Base-by-base conservation (phyloP, 495 filamentous ascomycete species). In the Lophium mytilinum region DNA sequence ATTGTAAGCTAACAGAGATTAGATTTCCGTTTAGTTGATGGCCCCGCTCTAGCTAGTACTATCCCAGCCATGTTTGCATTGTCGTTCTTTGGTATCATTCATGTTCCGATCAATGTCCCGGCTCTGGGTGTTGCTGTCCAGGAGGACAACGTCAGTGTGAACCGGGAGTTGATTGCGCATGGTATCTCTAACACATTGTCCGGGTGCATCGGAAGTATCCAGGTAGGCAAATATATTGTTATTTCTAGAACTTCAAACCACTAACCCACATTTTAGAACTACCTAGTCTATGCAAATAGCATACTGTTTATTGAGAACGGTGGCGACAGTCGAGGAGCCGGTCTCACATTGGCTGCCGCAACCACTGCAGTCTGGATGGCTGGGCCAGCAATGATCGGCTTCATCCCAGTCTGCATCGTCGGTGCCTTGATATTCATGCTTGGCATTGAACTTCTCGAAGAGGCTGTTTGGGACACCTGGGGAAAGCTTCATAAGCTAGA, bases 91-190 rank as follows among this genome's bases (percentile, higher is more conserved):
- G 92, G 92, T 41, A 83, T 98, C 43, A 80, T 98, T 11, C 94
- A 98, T 68, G 93, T 97, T 8, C 94, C 93, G 0, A 98, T 98
- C 71, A 97, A 98, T 69, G 89, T 97, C 15, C 93, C 93, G 6
- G 90, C 93, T 3, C 69, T 98, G 15, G 93, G 87, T 1, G 85
- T 95, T 40, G 89, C 88, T 6, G 88, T 85, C 5, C 88, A 89
- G 48, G 90, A 95, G 68, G 93, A 98, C 66, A 85, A 96, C 66
- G 75, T 95, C 19, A 82, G 93, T 68, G 82, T 97, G 37, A 86
- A 98, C 62, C 82, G 90, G 55, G 93, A 98, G 69, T 82, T 98
- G 9, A 89, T 93, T 64, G 83, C 91, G 17, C 93, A 98, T 62
- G 93, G 93, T 6, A 80, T 94, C 53, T 95, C 90, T 0, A 98